These are phyloP conservation scores for Penicillium paxilli DNA, from an alignment of 495 filamentous ascomycete genomes.

Conservation along the genomic window DNA sequence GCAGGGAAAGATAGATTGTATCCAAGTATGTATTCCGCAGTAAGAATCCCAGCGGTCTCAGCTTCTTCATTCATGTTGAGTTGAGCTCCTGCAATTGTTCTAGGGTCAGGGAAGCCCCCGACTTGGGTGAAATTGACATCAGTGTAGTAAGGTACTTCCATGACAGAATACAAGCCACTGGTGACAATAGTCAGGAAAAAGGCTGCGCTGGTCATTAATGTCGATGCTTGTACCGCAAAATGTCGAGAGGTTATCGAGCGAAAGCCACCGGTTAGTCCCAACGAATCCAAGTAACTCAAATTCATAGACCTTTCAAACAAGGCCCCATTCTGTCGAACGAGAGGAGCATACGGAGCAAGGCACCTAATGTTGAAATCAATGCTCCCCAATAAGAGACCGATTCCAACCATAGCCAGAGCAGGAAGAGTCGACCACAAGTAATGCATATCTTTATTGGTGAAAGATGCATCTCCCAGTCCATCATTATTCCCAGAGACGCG, in stretches of 20 bases:
- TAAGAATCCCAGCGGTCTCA: neutral
- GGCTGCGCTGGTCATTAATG: constrained; percentile 1
- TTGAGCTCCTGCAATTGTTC: neutral
- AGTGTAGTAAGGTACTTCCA: neutral
- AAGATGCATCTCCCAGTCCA: constrained; percentile 8
- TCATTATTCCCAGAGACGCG: constrained; percentile 6
- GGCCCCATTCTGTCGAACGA: neutral
- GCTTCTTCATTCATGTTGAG: neutral
- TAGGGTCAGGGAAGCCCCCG: neutral
- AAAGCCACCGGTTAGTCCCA: neutral
- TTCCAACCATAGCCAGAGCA: constrained; percentile 4
- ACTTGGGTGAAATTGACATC: constrained; percentile 5
- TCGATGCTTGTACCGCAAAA: constrained; percentile 11
- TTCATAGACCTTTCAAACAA: constrained; percentile 5
- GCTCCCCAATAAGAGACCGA: constrained; percentile 2
- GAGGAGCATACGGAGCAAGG: constrained; percentile 11
- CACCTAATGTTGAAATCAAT: constrained; percentile 14
- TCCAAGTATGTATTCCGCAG: constrained; percentile 9
- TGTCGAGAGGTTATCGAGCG: neutral
- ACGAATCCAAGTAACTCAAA: constrained; percentile 7
- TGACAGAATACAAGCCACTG: constrained; percentile 13
- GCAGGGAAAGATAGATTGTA: constrained; percentile 13
- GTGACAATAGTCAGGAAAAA: constrained; percentile 13
- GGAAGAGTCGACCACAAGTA: constrained; percentile 16
- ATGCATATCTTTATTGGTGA: neutral